Percentiles rank a stretch among this genome's conserved stretches.
phyloP scores from a whole-genome alignment of 2,329 filamentous ascomycete genomes.

The Cercospora sp. region DNA sequence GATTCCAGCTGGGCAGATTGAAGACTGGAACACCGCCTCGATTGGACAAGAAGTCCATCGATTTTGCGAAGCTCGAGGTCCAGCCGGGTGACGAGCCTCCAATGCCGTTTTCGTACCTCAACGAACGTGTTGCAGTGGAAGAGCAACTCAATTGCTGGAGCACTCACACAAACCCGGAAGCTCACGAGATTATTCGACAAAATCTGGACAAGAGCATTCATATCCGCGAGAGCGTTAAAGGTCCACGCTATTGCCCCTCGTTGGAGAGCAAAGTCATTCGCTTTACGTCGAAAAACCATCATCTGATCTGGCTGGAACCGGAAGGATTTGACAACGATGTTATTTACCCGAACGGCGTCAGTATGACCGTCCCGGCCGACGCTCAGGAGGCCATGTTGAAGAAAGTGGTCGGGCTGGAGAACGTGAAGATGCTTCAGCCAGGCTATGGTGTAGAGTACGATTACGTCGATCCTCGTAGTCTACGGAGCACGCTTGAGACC shows the following conservation, averaged over 20 bases:
- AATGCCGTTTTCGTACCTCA: conserved; percentile 87
- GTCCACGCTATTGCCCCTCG: conserved; percentile 92
- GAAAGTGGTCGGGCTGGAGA: conserved; percentile 83
- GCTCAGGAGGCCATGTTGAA: conserved; percentile 83
- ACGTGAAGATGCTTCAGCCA: conserved; percentile 87
- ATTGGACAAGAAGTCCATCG: conserved; percentile 76
- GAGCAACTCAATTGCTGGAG: conserved; percentile 83
- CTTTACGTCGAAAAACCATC: conserved; percentile 75
- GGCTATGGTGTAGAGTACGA: conserved; percentile 98
- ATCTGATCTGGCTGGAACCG: conserved; percentile 95
- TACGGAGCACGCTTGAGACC: conserved; percentile 88
- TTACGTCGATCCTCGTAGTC: conserved; percentile 89
- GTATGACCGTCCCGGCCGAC: conserved; percentile 90
- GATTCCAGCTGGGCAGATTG: conserved; percentile 82
- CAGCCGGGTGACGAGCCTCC: conserved; percentile 85
- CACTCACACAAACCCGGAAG: conserved; percentile 79
- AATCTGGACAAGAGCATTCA: conserved; percentile 97
- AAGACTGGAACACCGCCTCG: conserved; percentile 96
- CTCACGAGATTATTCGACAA: conserved; percentile 79
- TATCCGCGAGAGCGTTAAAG: conserved; percentile 91
- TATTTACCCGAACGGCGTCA: conserved; percentile 94
- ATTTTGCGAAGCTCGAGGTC: conserved; percentile 69
- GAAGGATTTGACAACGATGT: conserved; percentile 89
- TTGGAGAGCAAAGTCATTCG: conserved; percentile 91
- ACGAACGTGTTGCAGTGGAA: conserved; percentile 72